These are phyloP conservation scores for Globisporangium rhizosaccharum DNA, from an alignment of 352 stramenopile genomes.

Conservation along the genomic window DNA sequence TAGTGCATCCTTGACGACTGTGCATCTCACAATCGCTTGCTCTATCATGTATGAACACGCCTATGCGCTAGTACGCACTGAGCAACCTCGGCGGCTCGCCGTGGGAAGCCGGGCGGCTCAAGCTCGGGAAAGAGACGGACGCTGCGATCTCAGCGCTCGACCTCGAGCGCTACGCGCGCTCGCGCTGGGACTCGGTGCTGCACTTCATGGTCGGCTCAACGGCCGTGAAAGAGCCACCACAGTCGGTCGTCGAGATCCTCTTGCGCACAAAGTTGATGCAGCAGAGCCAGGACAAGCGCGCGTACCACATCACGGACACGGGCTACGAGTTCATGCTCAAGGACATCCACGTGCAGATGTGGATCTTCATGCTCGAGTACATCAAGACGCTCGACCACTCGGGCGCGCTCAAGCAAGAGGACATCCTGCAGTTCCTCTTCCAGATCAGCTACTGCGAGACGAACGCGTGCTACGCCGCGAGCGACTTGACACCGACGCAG, in stretches of 20 bases:
- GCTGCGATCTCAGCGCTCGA: conserved; percentile 41
- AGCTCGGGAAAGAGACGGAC: conserved; percentile 37
- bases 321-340: conserved; percentile 92
- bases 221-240: conserved; percentile 52
- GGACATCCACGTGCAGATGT: conserved; percentile 89
- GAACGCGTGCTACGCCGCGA: conserved; percentile 77
- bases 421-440: conserved; percentile 88
- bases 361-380: conserved; percentile 89
- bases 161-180: conserved; percentile 53
- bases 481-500: conserved; percentile 71
- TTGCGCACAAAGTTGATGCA: conserved; percentile 69
- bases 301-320: conserved; percentile 84
- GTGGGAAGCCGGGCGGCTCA: conserved; percentile 53
- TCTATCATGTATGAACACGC: not conserved
- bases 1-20: not conserved
- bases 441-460: conserved; percentile 87
- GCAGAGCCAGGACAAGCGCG: conserved; percentile 41
- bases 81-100: conserved; percentile 67
- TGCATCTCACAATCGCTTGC: not conserved
- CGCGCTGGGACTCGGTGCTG: conserved; percentile 63
- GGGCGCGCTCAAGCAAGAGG: conserved; percentile 68
- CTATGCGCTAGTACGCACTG: conserved; percentile 31
- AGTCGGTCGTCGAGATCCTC: conserved; percentile 70
- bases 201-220: conserved; percentile 77
- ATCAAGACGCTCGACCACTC: conserved; percentile 80